Conservation (phyloP, 23 red algal species). For the Pyropia haitanensis region DNA sequence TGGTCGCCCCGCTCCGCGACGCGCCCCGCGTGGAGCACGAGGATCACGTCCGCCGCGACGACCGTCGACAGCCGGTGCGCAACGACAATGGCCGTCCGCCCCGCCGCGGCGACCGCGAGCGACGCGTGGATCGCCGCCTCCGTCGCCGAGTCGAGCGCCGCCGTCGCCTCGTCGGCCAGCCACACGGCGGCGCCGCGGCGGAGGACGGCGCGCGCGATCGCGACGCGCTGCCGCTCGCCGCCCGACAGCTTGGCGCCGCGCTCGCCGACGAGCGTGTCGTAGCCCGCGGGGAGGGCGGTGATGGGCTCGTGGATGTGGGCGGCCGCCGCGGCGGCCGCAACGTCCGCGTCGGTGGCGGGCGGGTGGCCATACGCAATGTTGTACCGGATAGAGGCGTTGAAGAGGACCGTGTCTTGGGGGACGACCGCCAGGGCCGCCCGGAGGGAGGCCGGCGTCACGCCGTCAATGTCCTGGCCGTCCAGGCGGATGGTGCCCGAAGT, state of each 20-base stretch:
- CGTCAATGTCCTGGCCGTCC: conserved; percentile 86
- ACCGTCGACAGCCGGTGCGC: conserved; percentile 86
- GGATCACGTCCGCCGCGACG: conserved; percentile 54
- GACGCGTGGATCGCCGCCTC: conserved; percentile 69
- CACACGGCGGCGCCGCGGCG: conserved; percentile 58
- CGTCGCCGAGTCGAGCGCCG: conserved; percentile 75
- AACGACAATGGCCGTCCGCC: conserved; percentile 77
- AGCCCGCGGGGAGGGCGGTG: conserved; percentile 50
- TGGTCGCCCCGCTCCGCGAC: conserved; percentile 76
- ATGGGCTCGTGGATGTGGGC: conserved; percentile 74
- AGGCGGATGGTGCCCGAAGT: conserved; percentile 48
- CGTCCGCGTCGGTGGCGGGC: conserved; percentile 39
- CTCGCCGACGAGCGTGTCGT: conserved; percentile 85
- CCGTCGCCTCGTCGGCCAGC: conserved; percentile 71
- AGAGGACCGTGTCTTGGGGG: conserved; percentile 92
- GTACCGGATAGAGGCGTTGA: conserved; percentile 87
- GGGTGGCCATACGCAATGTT: conserved; percentile 87
- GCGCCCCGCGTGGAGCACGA: conserved; percentile 66
- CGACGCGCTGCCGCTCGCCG: conserved; percentile 85
- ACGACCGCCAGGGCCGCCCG: conserved; percentile 69
- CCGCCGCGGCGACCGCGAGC: conserved; percentile 30
- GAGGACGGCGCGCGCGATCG: conserved; percentile 79
- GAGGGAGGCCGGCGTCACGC: conserved; percentile 52
- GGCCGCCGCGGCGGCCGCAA: conserved; percentile 48
- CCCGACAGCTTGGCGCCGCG: conserved; percentile 76